These are phyloP conservation scores for Paramyrothecium roridum DNA, from an alignment of 2,329 filamentous ascomycete species.

Conservation along the genomic window DNA sequence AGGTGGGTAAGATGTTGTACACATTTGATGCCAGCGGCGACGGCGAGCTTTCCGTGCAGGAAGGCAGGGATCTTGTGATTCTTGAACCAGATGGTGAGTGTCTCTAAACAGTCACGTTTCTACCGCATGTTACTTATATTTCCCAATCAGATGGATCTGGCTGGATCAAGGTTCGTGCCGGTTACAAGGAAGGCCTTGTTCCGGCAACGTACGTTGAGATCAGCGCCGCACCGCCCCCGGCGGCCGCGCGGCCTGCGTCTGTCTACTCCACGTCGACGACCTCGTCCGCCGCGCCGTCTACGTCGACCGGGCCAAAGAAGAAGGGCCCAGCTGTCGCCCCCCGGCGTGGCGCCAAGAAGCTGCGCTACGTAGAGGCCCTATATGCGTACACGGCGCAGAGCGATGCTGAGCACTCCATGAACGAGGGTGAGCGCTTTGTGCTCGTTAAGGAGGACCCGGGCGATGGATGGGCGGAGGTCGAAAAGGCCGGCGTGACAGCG, in stretches of 20 bases:
- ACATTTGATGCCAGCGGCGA: constrained; percentile 75
- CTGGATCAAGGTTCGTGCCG: constrained; percentile 81
- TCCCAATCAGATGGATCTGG: constrained; percentile 73
- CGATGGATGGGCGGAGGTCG: constrained; percentile 96
- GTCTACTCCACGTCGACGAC: constrained; percentile 70
- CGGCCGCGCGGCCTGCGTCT: constrained; percentile 63
- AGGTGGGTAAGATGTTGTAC: constrained; percentile 86
- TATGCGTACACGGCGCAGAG: constrained; percentile 89
- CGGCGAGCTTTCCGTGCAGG: constrained; percentile 77
- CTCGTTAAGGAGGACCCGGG: constrained; percentile 83
- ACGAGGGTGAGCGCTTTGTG: constrained; percentile 87
- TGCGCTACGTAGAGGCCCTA: constrained; percentile 87
- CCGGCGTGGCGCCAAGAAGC: constrained; percentile 84
- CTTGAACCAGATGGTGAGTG: constrained; percentile 83
- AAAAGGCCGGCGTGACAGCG: constrained; percentile 79
- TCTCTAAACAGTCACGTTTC: not conserved
- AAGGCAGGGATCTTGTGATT: constrained; percentile 74
- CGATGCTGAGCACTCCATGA: constrained; percentile 86
- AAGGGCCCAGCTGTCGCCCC: constrained; percentile 91
- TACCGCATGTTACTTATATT: constrained; percentile 1
- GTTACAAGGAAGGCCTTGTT: constrained; percentile 77
- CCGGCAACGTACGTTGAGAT: constrained; percentile 83
- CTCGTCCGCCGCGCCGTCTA: constrained; percentile 26
- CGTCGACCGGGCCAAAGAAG: constrained; percentile 58
- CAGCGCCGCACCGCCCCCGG: constrained; percentile 38